A percentile compares a stretch with the other conserved stretches of the same genome.
phyloP scores from a whole-genome alignment of 495 filamentous ascomycete species.

The Bathelium albidoporum region DNA sequence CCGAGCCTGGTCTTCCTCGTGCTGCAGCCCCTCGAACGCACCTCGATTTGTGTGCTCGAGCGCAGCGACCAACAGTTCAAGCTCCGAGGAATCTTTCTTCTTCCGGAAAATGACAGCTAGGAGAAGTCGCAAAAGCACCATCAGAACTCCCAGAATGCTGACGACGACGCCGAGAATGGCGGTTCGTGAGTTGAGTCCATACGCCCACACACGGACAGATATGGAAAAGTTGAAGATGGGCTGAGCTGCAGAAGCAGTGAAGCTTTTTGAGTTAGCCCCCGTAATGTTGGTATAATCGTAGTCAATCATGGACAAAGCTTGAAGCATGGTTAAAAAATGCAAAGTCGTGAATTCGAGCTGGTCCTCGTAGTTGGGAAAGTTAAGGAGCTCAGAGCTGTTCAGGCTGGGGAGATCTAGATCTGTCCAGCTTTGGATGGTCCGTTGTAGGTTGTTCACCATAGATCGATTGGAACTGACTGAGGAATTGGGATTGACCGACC shows the following conservation, averaged over 20 bases:
- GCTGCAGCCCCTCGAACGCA: not conserved
- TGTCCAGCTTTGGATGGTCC: not conserved
- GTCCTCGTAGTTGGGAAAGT: not conserved
- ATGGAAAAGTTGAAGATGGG: slow-evolving; percentile 13
- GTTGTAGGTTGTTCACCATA: slow-evolving; percentile 8
- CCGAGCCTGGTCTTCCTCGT: not conserved
- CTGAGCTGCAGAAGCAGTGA: not conserved
- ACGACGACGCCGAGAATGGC: slow-evolving; percentile 19
- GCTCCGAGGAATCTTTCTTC: not conserved
- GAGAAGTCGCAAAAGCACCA: not conserved
- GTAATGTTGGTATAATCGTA: slow-evolving; percentile 5
- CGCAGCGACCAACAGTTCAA: not conserved
- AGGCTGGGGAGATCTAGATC: not conserved
- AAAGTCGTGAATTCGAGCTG: not conserved
- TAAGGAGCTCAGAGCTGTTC: not conserved
- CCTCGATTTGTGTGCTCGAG: not conserved
- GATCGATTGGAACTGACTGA: slow-evolving; percentile 8
- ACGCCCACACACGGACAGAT: slow-evolving; percentile 22
- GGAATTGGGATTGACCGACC: slow-evolving; percentile 14
- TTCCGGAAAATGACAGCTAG: not conserved
- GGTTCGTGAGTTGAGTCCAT: slow-evolving; percentile 16
- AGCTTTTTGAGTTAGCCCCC: not conserved
- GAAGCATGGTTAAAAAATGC: not conserved
- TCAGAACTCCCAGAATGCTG: slow-evolving; percentile 6
- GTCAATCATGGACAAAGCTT: slow-evolving; percentile 18